phyloP scores from a whole-genome alignment of 2,329 filamentous ascomycete genomes.

The Aspergillus sergii region DNA sequence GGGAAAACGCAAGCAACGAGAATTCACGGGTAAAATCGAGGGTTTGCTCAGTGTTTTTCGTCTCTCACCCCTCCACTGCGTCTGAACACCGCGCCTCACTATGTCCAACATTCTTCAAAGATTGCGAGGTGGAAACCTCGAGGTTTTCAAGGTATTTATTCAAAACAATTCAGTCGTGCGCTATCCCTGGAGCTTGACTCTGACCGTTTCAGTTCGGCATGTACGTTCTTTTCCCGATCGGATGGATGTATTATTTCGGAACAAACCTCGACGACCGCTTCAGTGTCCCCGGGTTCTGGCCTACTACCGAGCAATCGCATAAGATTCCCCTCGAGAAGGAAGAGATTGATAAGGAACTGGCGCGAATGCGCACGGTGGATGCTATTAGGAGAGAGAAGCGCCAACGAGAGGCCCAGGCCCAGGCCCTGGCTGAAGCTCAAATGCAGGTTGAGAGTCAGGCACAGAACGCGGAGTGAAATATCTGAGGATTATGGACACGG shows the following conservation, averaged over 20 bases:
- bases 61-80: background rate
- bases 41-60: background rate
- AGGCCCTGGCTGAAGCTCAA: constrained; percentile 20
- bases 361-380: constrained; percentile 62
- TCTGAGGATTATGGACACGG: no score
- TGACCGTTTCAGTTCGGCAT: constrained; percentile 74
- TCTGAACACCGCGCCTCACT: constrained; percentile 12
- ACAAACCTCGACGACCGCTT: constrained; percentile 96
- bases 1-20: background rate
- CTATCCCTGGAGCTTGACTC: background rate
- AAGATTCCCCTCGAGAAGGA: constrained; percentile 56
- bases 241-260: constrained; percentile 99
- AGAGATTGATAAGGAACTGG: constrained; percentile 75
- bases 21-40: background rate
- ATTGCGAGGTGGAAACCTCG: constrained; percentile 85
- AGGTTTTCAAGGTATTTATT: constrained; percentile 81
- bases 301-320: constrained; percentile 62
- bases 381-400: constrained; percentile 52
- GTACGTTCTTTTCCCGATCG: constrained; percentile 98
- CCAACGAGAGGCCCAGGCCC: constrained; percentile 35
- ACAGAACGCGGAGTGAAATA: constrained; percentile 19
- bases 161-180: background rate
- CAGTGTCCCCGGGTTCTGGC: constrained; percentile 90
- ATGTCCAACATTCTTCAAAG: constrained; percentile 48
- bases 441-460: constrained; percentile 14